phyloP scores from a whole-genome alignment of 768 basidiomycete species.

The Collybia nuda region DNA sequence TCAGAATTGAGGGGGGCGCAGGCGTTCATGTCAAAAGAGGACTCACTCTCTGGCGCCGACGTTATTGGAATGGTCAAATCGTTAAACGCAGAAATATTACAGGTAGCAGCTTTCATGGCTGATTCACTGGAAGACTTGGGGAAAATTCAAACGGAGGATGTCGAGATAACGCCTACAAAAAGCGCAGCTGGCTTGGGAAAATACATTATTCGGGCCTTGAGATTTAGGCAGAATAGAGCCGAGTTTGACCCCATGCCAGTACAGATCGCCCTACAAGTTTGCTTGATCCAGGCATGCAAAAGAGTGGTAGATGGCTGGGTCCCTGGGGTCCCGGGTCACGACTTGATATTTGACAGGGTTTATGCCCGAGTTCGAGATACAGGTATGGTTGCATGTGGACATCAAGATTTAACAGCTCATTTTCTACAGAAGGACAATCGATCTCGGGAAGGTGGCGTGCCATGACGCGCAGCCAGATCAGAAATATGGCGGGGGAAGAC shows the following conservation, averaged over 20 bases:
- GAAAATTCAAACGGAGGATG: conserved; percentile 17
- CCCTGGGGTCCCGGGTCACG: conserved; percentile 23
- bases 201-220: conserved; percentile 30
- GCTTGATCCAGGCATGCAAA: conserved; percentile 26
- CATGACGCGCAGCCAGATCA: conserved; percentile 47
- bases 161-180: conserved; percentile 23
- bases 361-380: conserved; percentile 40
- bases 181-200: conserved; percentile 33
- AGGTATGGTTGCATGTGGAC: conserved; percentile 27
- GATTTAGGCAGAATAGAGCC: background rate
- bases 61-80: conserved; percentile 43
- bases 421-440: conserved; percentile 42
- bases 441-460: conserved; percentile 58
- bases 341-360: conserved; percentile 26
- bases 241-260: conserved; percentile 14
- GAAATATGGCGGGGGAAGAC: conserved; percentile 21
- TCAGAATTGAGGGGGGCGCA: conserved; percentile 50
- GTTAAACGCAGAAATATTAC: conserved; percentile 51
- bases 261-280: conserved; percentile 34
- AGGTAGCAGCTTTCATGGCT: conserved; percentile 49
- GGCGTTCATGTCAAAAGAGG: conserved; percentile 45
- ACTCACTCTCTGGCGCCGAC: conserved; percentile 47
- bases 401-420: background rate
- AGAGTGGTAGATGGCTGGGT: conserved; percentile 35
- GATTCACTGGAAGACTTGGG: conserved; percentile 34